phyloP scores from a whole-genome alignment of 164 flowering plant species.

The Cinnamomum micranthum region DNA sequence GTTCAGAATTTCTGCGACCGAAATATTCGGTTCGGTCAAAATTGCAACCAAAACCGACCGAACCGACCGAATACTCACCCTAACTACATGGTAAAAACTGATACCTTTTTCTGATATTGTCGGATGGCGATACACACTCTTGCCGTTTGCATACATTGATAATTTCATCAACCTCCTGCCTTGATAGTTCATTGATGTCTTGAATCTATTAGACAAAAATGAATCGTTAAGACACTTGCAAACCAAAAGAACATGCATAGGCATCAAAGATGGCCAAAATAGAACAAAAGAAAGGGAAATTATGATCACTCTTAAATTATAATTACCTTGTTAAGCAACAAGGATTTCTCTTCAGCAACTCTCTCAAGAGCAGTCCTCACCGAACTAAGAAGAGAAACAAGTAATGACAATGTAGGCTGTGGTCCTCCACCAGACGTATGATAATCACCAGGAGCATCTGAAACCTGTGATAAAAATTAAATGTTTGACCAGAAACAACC shows the following conservation, averaged over 20 bases:
- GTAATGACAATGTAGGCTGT: constrained; percentile 58
- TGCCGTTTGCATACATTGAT: constrained; percentile 48
- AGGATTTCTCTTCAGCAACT: constrained; percentile 77
- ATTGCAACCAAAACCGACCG: too few species aligned
- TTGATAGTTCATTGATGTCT: constrained; percentile 88
- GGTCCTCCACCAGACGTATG: constrained; percentile 31
- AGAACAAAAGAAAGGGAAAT: neutral
- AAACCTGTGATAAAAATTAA: constrained; percentile 41
- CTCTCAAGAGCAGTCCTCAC: constrained; percentile 66
- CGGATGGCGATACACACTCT: constrained; percentile 56
- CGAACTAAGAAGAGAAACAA: constrained; percentile 51
- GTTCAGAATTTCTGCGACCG: too few species aligned
- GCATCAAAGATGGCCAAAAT: neutral
- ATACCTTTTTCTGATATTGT: constrained; percentile 78
- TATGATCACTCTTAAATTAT: neutral
- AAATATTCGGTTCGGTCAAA: too few species aligned
- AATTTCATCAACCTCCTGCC: constrained; percentile 94
- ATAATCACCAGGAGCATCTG: constrained; percentile 38
- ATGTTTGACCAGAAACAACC: neutral
- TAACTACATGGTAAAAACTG: neutral
- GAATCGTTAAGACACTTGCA: neutral
- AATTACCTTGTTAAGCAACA: constrained; percentile 70
- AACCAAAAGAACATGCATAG: neutral
- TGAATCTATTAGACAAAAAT: constrained; percentile 47
- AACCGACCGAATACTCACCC: too few species aligned